phyloP scores from a whole-genome alignment of 352 stramenopile species.

The Pythium chondricola region DNA sequence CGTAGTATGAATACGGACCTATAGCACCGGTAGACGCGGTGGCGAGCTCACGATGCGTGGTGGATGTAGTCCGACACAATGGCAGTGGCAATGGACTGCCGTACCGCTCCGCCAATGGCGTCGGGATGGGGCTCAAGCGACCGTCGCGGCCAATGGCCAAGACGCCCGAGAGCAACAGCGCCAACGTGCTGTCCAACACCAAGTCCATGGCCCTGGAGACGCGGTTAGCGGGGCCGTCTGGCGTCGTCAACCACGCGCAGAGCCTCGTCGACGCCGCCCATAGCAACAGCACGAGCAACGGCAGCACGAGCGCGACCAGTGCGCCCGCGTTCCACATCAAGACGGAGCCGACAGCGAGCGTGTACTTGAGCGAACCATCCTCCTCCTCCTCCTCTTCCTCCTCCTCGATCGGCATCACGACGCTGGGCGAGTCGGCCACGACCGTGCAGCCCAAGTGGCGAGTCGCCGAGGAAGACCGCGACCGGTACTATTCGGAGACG shows the following conservation, averaged over 20 bases:
- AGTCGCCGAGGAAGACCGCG: slow-evolving; percentile 50
- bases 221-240: slow-evolving; percentile 27
- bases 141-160: slow-evolving; percentile 42
- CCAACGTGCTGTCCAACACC: slow-evolving; percentile 56
- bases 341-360: slow-evolving; percentile 53
- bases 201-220: slow-evolving; percentile 70
- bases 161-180: slow-evolving; percentile 60
- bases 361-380: too few species aligned
- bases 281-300: slow-evolving; percentile 10
- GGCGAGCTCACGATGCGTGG: too few species aligned
- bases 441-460: slow-evolving; percentile 30
- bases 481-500: slow-evolving; percentile 64
- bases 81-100: slow-evolving; percentile 31
- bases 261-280: background rate
- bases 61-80: slow-evolving; percentile 53
- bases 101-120: slow-evolving; percentile 24
- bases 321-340: slow-evolving; percentile 36
- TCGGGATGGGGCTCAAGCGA: slow-evolving; percentile 32
- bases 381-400: too few species aligned
- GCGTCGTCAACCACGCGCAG: background rate
- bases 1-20: too few species aligned
- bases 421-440: slow-evolving; percentile 24
- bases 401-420: slow-evolving; percentile 47
- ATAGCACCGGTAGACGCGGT: too few species aligned
- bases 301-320: background rate